Conservation (phyloP, 352 stramenopile genomes). For the Globisporangium carolinianum region DNA sequence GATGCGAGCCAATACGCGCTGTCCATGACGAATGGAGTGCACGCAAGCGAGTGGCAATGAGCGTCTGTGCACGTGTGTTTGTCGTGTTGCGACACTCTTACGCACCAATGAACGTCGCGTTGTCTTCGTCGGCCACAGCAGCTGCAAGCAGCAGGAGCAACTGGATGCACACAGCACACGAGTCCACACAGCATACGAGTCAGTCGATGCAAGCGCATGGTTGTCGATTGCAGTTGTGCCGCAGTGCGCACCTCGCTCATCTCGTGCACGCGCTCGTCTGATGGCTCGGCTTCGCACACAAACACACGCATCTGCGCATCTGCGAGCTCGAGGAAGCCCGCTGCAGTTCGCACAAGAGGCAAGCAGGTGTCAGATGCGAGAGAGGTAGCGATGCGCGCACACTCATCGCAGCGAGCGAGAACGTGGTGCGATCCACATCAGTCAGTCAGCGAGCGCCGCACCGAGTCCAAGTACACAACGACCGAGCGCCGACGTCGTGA, state of each 20-base stretch:
- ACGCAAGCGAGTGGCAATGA: background rate
- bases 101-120: conserved; percentile 68
- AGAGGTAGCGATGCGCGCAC: background rate
- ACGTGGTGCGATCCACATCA: background rate
- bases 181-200: background rate
- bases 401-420: background rate
- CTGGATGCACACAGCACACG: conserved; percentile 12
- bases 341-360: conserved; percentile 16
- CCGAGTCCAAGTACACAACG: conserved; percentile 72
- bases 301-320: conserved; percentile 45
- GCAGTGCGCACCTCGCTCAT: conserved; percentile 34
- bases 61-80: no score
- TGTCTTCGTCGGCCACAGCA: conserved; percentile 71
- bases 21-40: background rate
- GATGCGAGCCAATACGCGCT: conserved; percentile 63
- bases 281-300: conserved; percentile 15
- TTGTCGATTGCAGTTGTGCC: no score
- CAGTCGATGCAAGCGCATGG: background rate
- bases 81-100: background rate
- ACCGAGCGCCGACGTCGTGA: conserved; percentile 39
- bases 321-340: conserved; percentile 54
- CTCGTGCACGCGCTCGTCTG: conserved; percentile 23
- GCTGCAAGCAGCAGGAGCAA: conserved; percentile 41
- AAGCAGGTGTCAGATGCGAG: conserved; percentile 2
- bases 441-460: conserved; percentile 9